phyloP scores from a whole-genome alignment of 306 rosid genomes.

The Pyrus communis region DNA sequence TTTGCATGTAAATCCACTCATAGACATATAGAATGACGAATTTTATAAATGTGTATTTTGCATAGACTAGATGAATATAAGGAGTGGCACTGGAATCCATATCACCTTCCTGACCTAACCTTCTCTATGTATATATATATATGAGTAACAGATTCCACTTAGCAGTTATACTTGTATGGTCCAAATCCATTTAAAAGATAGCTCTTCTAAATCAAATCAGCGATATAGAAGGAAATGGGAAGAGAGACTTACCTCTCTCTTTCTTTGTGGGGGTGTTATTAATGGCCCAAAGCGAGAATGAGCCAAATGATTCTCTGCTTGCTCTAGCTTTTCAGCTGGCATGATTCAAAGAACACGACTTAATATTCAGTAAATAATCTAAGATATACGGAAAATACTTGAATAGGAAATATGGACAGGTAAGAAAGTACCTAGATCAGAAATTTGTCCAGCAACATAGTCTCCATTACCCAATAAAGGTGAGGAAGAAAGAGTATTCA shows the following conservation, averaged over 20 bases:
- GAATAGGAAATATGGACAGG: not conserved
- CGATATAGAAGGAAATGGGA: not conserved
- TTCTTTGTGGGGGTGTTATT: conserved; percentile 64
- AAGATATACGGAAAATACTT: not conserved
- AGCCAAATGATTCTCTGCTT: conserved; percentile 85
- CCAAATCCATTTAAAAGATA: not conserved
- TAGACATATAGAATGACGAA: not conserved
- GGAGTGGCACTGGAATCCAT: not conserved
- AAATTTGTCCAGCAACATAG: conserved; percentile 93
- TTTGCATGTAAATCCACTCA: not conserved
- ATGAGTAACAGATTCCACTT: not conserved
- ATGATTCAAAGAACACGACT: conserved; percentile 9
- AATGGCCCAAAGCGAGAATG: conserved; percentile 83
- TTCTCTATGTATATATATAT: not conserved
- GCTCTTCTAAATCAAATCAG: not conserved
- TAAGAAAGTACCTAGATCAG: conserved; percentile 63
- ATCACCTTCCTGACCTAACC: not conserved
- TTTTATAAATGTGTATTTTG: not conserved
- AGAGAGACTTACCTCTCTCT: conserved; percentile 60
- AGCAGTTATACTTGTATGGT: not conserved
- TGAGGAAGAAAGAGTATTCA: conserved; percentile 86
- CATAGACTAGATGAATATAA: not conserved
- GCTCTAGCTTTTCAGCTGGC: conserved; percentile 95
- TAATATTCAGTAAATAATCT: not conserved
- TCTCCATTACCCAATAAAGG: conserved; percentile 92